These are phyloP conservation scores for Chlamydomonas applanata DNA, from an alignment of 139 green algal species.

Conservation along the genomic window DNA sequence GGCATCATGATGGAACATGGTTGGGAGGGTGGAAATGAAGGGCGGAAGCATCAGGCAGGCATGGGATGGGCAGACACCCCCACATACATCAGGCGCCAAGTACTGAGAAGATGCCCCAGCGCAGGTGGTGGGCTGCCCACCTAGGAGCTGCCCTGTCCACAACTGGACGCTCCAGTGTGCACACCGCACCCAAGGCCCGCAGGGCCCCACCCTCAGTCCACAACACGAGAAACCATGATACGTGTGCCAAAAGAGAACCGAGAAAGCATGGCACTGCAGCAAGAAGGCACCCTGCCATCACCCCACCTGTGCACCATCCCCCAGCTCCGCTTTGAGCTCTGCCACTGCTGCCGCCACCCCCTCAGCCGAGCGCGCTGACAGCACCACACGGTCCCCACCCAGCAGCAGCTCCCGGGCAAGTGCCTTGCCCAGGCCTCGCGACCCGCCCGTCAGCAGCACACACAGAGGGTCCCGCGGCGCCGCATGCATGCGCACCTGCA, in stretches of 20 bases:
- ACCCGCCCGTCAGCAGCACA: constrained; percentile 49
- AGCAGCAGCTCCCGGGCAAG: constrained; percentile 78
- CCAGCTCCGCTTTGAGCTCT: constrained; percentile 40
- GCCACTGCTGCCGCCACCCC: constrained; percentile 13
- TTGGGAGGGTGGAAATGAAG: neutral
- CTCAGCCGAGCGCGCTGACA: no score
- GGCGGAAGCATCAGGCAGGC: neutral
- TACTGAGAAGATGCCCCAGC: no score
- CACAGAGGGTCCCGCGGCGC: constrained; percentile 44
- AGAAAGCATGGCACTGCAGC: neutral
- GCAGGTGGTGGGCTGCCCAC: no score
- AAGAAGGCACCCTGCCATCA: neutral
- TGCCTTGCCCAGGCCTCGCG: constrained; percentile 76
- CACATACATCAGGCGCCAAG: no score
- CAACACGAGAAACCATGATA: no score
- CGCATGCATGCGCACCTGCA: constrained; percentile 45
- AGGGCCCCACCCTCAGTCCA: no score
- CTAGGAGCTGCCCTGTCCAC: no score
- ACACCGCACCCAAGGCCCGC: no score
- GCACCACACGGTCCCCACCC: constrained; percentile 18
- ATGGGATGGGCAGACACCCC: no score
- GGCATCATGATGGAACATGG: neutral
- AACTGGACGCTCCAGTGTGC: no score
- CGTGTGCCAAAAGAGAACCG: no score
- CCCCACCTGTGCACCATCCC: neutral